These are phyloP conservation scores for Fremontodendron californicum DNA, from an alignment of 345 rosid species.

Conservation along the genomic window DNA sequence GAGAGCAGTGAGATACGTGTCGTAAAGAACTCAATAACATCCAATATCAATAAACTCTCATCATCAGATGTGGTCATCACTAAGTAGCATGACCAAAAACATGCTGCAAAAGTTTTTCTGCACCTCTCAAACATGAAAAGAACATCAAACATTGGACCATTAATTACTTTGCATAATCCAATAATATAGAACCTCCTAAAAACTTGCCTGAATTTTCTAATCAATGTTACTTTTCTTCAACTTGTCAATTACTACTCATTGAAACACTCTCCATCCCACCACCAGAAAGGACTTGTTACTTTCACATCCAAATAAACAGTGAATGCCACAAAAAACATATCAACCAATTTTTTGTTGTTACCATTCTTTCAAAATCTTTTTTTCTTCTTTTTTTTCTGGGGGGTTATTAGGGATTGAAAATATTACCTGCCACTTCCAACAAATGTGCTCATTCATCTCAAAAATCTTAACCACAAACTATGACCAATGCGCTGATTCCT, in stretches of 20 bases:
- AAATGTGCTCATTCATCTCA: not conserved
- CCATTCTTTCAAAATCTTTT: not conserved
- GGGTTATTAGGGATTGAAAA: not conserved
- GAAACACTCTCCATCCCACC: not conserved
- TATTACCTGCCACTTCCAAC: not conserved
- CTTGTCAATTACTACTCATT: not conserved
- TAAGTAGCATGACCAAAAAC: not conserved
- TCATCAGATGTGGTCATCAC: not conserved
- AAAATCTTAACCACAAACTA: slow-evolving; percentile 2
- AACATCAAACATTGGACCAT: not conserved
- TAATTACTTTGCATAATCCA: not conserved
- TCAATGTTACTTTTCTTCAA: not conserved
- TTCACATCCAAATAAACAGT: not conserved
- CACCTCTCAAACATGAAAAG: not conserved
- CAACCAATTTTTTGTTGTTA: not conserved
- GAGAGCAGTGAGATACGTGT: not conserved
- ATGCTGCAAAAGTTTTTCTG: too few species aligned
- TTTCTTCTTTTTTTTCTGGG: not conserved
- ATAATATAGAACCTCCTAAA: not conserved
- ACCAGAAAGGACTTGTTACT: not conserved
- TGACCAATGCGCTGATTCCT: not conserved
- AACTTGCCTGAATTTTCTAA: not conserved
- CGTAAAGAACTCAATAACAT: not conserved
- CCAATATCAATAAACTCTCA: not conserved
- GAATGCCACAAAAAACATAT: not conserved